Evolutionary conservation across 1,284 basidiomycete genomes (phyloP).

Genomic region (Irpex sp.): DNA sequence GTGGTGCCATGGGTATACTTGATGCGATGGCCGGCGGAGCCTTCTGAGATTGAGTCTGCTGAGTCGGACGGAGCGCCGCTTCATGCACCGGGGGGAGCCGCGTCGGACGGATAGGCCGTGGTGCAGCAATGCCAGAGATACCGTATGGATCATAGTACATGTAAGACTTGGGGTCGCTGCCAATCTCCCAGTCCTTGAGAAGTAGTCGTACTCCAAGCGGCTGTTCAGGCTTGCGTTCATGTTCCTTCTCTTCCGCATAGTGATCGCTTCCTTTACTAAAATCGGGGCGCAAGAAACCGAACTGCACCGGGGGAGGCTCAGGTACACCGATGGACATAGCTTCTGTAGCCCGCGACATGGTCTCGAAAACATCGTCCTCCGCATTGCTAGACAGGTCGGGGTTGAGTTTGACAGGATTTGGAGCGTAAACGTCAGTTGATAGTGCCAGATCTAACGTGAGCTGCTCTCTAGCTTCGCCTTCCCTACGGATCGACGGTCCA

Average conservation of each 20-base stretch:
- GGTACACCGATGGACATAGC: constrained; percentile 47
- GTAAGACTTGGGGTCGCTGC: constrained; percentile 47
- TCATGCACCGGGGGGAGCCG: not conserved
- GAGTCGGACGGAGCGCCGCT: not conserved
- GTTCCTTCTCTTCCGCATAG: constrained; percentile 22
- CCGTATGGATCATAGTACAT: constrained; percentile 55
- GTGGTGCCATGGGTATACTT: constrained; percentile 7
- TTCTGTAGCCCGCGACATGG: constrained; percentile 43
- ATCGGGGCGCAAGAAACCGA: constrained; percentile 58
- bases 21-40: constrained; percentile 18
- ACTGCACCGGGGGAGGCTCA: constrained; percentile 50
- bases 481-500: constrained; percentile 37
- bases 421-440: constrained; percentile 53
- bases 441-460: constrained; percentile 60
- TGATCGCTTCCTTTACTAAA: constrained; percentile 26
- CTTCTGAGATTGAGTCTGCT: constrained; percentile 18
- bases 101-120: not conserved
- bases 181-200: constrained; percentile 63
- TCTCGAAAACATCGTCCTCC: constrained; percentile 37
- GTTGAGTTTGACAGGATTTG: constrained; percentile 32
- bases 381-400: not conserved
- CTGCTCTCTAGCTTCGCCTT: constrained; percentile 55
- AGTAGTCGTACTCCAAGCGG: constrained; percentile 58
- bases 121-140: not conserved
- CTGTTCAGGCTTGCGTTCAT: not conserved